Base-by-base conservation (phyloP, 371 early-diverging fungal genomes). In the Vittaforma corneae region DNA sequence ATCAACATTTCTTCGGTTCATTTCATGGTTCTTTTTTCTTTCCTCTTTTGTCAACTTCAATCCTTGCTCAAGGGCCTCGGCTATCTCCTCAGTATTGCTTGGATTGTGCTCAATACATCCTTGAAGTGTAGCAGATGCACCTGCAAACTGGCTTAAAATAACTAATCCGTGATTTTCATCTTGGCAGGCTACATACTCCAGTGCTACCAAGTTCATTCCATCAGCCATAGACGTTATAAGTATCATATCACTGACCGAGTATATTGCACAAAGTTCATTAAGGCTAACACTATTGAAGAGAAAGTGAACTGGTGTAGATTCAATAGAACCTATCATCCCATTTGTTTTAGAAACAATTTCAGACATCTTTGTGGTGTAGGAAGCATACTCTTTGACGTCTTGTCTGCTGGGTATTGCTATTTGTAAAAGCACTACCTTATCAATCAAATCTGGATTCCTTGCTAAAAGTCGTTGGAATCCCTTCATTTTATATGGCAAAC, bases 201-300 rank as follows among this genome's bases (percentile, higher is more conserved):
- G 86, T 24, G 91, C 87, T 0, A 92, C 96, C 68, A 96, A 76
- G 81, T 99, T 99, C 99, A 99, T 99, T 54, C 97, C 99, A 79
- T 99, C 97, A 38, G 94, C 85, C 1, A 95, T 88, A 26, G 92
- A 92, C 30, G 95, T 89, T 20, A 99, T 86, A 42, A 96, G 76
- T 70, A 97, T 92, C 11, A 87, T 91, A 79, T 99, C 97, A 0
- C 92, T 83, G 4, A 88, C 84, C 3, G 91, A 85, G 75, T 95
- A 97, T 35, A 99, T 83, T 1, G 97, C 87, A 16, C 89, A 88
- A 29, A 95, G 77, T 79, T 97, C 97, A 47, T 89, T 84, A 77
- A 96, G 92, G 26, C 82, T 82, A 44, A 97, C 88, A 16, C 90
- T 89, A 74, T 91, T 87, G 82, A 96, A 91, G 82, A 95, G 80